phyloP scores from a whole-genome alignment of 192 early-diverging fungal species.

The Mycoemilia scoparia region DNA sequence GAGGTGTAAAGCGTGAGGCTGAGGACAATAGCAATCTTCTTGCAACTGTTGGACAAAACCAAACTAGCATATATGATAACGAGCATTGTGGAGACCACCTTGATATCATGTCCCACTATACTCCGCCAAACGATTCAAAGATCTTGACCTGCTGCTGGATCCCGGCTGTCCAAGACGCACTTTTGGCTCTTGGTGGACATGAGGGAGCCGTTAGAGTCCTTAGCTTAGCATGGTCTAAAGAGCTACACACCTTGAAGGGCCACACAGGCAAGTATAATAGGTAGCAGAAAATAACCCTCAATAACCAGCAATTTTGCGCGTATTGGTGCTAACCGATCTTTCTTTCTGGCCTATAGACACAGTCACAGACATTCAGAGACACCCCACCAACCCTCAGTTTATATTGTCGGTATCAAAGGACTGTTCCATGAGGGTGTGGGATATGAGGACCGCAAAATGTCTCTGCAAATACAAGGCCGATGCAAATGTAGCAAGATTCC shows the following conservation, averaged over 20 bases:
- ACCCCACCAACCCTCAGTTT: constrained; percentile 44
- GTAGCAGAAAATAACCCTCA: constrained; percentile 9
- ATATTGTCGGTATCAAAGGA: constrained; percentile 54
- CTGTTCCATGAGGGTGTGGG: constrained; percentile 63
- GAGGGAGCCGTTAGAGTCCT: constrained; percentile 46
- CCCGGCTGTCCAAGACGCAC: constrained; percentile 40
- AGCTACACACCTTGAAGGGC: constrained; percentile 37
- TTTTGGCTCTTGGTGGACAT: constrained; percentile 47
- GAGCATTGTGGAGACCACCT: constrained; percentile 85
- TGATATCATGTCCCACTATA: constrained; percentile 85
- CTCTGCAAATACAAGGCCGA: constrained; percentile 39
- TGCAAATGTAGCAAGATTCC: constrained; percentile 42
- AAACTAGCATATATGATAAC: constrained; percentile 81
- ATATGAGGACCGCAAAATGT: constrained; percentile 39
- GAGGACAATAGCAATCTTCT: constrained; percentile 56
- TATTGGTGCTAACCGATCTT: background rate
- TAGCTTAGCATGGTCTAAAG: constrained; percentile 52
- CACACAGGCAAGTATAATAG: too few relatives aligned
- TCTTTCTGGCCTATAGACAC: constrained; percentile 11
- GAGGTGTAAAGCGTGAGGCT: constrained; percentile 40
- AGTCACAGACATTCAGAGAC: constrained; percentile 49
- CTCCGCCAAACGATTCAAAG: constrained; percentile 13
- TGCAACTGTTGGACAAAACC: constrained; percentile 46
- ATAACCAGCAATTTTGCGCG: too few relatives aligned
- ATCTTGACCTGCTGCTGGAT: constrained; percentile 57